Evolutionary conservation across 805 yeast species (phyloP).

Genomic region (Yueomyces sinensis): DNA sequence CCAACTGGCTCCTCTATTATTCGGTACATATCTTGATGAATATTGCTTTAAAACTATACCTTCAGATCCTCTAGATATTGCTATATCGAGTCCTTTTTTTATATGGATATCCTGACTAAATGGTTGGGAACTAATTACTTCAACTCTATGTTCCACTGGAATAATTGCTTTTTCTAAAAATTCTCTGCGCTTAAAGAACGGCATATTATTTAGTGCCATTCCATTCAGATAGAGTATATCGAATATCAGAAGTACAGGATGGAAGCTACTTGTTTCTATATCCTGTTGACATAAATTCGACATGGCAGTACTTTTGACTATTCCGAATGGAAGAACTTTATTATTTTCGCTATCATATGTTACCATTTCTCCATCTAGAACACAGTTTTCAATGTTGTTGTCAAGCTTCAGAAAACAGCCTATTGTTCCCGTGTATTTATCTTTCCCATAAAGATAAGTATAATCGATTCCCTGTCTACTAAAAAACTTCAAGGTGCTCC

Average conservation of each 20-base stretch:
- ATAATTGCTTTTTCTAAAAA: conserved; percentile 34
- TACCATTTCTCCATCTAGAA: conserved; percentile 87
- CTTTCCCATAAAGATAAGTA: conserved; percentile 53
- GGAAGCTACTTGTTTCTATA: conserved; percentile 25
- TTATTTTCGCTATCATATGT: conserved; percentile 57
- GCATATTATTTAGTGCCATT: conserved; percentile 37
- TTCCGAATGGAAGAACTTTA: conserved; percentile 64
- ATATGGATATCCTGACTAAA: conserved; percentile 41
- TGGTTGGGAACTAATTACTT: conserved; percentile 29
- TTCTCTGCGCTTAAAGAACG: conserved; percentile 43
- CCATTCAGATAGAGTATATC: conserved; percentile 69
- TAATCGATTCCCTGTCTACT: conserved; percentile 66
- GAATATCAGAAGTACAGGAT: conserved; percentile 52
- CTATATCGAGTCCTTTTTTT: conserved; percentile 38
- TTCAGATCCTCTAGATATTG: conserved; percentile 55
- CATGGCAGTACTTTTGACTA: conserved; percentile 57
- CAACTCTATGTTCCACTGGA: conserved; percentile 31
- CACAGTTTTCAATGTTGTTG: conserved; percentile 24
- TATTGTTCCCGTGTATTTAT: conserved; percentile 36
- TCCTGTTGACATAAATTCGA: conserved; percentile 34
- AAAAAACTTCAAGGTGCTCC: conserved; percentile 22
- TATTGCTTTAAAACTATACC: conserved; percentile 71
- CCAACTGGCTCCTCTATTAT: conserved; percentile 59
- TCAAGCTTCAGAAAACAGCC: conserved; percentile 35
- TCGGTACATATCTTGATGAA: conserved; percentile 43